A percentile compares a stretch with the other conserved stretches of the same genome.
These are phyloP conservation scores for Aspergillus sp. DNA, from an alignment of 2,329 filamentous ascomycete genomes.

Conservation along the genomic window DNA sequence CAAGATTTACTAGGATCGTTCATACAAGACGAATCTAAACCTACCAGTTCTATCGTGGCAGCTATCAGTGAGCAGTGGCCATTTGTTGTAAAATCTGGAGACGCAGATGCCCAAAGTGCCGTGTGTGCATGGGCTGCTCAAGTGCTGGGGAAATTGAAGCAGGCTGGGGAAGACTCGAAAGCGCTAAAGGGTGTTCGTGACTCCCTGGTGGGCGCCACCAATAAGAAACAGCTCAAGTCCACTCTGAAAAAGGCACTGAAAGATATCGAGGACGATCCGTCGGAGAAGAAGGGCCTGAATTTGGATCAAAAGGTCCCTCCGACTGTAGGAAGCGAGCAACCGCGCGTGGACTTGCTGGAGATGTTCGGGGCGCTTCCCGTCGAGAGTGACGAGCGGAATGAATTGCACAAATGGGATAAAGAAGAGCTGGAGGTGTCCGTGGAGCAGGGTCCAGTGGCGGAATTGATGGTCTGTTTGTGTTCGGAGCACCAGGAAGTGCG, in stretches of 20 bases:
- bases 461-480: conserved; percentile 71
- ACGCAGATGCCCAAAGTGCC: conserved; percentile 43
- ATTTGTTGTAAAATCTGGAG: conserved; percentile 59
- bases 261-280: conserved; percentile 12
- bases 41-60: conserved; percentile 65
- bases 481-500: conserved; percentile 75
- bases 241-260: conserved; percentile 35
- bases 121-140: conserved; percentile 60
- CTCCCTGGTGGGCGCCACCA: conserved; percentile 42
- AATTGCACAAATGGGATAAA: conserved; percentile 63
- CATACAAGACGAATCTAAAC: conserved; percentile 30
- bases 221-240: conserved; percentile 40
- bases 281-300: conserved; percentile 11
- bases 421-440: conserved; percentile 77
- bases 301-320: conserved; percentile 14
- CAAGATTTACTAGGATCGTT: conserved; percentile 55
- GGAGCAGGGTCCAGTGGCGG: conserved; percentile 70
- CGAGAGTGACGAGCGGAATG: conserved; percentile 44
- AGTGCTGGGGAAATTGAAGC: conserved; percentile 56
- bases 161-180: conserved; percentile 51
- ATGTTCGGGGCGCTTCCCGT: conserved; percentile 53
- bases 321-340: conserved; percentile 9
- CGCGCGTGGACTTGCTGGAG: conserved; percentile 49
- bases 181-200: conserved; percentile 49
- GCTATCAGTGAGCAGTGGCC: conserved; percentile 75